Evolutionary conservation across 202 grass and related monocot genomes (phyloP), one percentile per base, ranked within the genome.

Genomic region (Brachypodium distachyon): DNA sequence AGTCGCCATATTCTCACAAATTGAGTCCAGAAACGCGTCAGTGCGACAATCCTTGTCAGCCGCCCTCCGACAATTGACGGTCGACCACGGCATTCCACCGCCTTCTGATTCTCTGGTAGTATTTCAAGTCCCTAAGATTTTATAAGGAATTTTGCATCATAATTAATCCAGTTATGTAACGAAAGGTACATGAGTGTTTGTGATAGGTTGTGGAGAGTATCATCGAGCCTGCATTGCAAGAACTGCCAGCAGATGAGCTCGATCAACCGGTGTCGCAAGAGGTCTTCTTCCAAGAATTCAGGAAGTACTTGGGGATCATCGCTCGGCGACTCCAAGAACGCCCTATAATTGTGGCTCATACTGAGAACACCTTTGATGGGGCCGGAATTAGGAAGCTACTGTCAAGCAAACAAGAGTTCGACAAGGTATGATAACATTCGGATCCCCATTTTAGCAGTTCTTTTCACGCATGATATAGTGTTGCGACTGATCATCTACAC

Each of bases 331-430:
- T 97, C 52, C 84, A 90, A 22, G 76, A 86, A 19, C 57, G 86
- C 86, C 95, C 89, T 33, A 77, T 94, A 10, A 94, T 97, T 12
- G 95, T 97, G 5, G 95, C 89, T 0, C 91, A 97, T 34, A 94
- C 71, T 0, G 95, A 94, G 27, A 97, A 94, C 48, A 97, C 81
- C 18, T 97, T 97, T 28, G 95, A 97, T 29, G 95, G 95, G 25
- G 84, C 82, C 22, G 89, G 87, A 46, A 74, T 94, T 47, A 86
- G 58, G 58, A 91, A 65, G 76, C 59, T 94, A 50, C 79, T 94
- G 4, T 87, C 91, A 0, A 94, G 88, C 68, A 94, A 92, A 69
- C 86, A 90, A 42, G 94, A 97, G 49, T 67, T 92, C 17, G 91
- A 94, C 16, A 90, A 93, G 87, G 91, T 90, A 75, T 52, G 9